A percentile compares a stretch with the other conserved stretches of the same genome.
Evolutionary conservation across 2,329 filamentous ascomycete species (phyloP).

Genomic region (Sclerotinia nivalis): DNA sequence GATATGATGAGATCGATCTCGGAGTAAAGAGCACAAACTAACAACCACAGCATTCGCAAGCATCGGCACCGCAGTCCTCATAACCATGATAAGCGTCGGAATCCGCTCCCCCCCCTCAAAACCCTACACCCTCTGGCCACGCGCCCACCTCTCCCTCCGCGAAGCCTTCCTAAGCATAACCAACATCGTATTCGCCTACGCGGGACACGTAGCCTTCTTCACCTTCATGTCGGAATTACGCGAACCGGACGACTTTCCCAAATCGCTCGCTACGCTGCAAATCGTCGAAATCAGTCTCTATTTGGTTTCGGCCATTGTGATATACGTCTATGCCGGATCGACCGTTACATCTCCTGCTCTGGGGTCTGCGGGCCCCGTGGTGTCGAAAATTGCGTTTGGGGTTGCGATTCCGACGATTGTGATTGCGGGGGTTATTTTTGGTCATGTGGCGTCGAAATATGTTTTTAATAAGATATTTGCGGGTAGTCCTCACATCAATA

Average conservation of each 20-base stretch:
- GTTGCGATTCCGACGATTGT: conserved; percentile 70
- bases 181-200: conserved; percentile 62
- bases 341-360: conserved; percentile 65
- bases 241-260: conserved; percentile 56
- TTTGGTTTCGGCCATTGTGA: conserved; percentile 49
- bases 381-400: conserved; percentile 67
- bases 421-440: conserved; percentile 70
- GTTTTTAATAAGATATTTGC: conserved; percentile 62
- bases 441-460: conserved; percentile 65
- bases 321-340: conserved; percentile 66
- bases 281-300: conserved; percentile 61
- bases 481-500: conserved; percentile 44
- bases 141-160: conserved; percentile 41
- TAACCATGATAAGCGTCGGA: conserved; percentile 53
- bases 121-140: conserved; percentile 38
- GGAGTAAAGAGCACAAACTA: not conserved
- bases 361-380: conserved; percentile 51
- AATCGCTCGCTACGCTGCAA: conserved; percentile 59
- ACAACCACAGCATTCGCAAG: conserved; percentile 50
- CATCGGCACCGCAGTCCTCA: conserved; percentile 54
- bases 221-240: conserved; percentile 59
- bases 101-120: not conserved
- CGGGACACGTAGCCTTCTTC: conserved; percentile 63
- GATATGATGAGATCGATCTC: no score
- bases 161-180: conserved; percentile 51